phyloP scores from a whole-genome alignment of 495 filamentous ascomycete genomes.

The Daldinia childiae region DNA sequence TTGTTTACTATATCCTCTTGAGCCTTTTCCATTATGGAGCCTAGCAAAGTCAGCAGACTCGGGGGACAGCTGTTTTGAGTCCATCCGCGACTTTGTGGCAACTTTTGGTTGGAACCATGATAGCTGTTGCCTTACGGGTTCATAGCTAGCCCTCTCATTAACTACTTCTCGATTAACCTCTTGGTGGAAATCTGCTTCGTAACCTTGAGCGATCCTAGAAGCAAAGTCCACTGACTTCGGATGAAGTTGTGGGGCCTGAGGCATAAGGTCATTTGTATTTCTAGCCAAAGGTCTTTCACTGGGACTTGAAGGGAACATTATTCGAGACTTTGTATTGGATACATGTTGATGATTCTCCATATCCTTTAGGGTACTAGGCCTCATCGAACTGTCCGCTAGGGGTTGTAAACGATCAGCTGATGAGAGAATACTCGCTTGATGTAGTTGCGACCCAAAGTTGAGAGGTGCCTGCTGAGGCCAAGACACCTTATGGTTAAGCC shows the following conservation, averaged over 20 bases:
- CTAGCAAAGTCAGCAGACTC: background rate
- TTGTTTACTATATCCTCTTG: background rate
- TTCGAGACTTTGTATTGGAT: background rate
- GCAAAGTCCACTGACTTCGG: slow-evolving; percentile 30
- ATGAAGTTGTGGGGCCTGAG: slow-evolving; percentile 11
- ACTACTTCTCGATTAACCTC: background rate
- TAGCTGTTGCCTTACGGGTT: background rate
- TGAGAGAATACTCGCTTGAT: background rate
- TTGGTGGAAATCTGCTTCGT: background rate
- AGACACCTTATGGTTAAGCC: background rate
- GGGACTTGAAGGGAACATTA: slow-evolving; percentile 5
- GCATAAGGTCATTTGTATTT: slow-evolving; percentile 1
- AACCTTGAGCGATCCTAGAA: slow-evolving; percentile 12
- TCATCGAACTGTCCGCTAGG: background rate
- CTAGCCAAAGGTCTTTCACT: background rate
- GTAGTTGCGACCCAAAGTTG: slow-evolving; percentile 1
- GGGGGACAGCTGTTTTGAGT: background rate
- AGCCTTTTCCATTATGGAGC: background rate
- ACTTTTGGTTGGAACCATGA: slow-evolving; percentile 3
- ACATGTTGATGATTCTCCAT: background rate
- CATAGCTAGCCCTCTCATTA: background rate
- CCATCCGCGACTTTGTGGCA: background rate
- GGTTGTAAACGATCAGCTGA: background rate
- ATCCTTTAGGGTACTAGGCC: background rate
- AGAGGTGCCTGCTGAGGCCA: background rate